Evolutionary conservation across 1,139 yeast genomes (phyloP).

Genomic region (Suhomyces atakaporum): DNA sequence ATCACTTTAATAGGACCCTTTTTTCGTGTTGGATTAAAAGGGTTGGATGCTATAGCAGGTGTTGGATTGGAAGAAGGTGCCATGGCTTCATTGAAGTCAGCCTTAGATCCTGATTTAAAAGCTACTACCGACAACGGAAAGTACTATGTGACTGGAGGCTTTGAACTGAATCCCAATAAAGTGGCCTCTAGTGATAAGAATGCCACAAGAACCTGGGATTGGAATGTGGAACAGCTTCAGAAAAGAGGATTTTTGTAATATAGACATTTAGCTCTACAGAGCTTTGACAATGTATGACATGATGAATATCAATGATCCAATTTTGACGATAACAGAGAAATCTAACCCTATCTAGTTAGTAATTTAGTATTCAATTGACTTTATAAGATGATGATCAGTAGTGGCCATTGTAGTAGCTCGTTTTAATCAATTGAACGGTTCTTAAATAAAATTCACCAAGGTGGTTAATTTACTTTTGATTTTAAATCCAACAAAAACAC

Average conservation of each 20-base stretch:
- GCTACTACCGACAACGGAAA: conserved; percentile 33
- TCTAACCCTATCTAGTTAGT: no score
- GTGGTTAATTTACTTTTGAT: no score
- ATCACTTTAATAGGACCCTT: conserved; percentile 29
- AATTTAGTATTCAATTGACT: no score
- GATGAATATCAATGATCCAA: no score
- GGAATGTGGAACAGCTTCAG: conserved; percentile 28
- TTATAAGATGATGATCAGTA: no score
- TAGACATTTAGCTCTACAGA: background rate
- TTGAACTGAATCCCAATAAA: conserved; percentile 24
- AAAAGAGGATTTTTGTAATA: conserved; percentile 2
- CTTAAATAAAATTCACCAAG: no score
- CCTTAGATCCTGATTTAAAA: conserved; percentile 32
- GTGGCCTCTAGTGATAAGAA: conserved; percentile 26
- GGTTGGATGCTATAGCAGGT: conserved; percentile 23
- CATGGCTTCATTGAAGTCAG: conserved; percentile 36
- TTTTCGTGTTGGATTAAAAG: conserved; percentile 19
- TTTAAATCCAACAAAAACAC: no score
- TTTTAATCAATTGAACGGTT: no score
- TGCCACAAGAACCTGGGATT: conserved; percentile 33
- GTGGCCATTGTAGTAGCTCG: no score
- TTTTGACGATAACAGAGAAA: no score
- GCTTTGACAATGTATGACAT: background rate
- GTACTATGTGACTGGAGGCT: conserved; percentile 40
- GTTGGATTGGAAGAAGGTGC: conserved; percentile 40